Percentiles rank a stretch among this genome's conserved stretches.
These are phyloP conservation scores for Lotmaria passim DNA, from an alignment of 208 protist genomes.

Conservation along the genomic window DNA sequence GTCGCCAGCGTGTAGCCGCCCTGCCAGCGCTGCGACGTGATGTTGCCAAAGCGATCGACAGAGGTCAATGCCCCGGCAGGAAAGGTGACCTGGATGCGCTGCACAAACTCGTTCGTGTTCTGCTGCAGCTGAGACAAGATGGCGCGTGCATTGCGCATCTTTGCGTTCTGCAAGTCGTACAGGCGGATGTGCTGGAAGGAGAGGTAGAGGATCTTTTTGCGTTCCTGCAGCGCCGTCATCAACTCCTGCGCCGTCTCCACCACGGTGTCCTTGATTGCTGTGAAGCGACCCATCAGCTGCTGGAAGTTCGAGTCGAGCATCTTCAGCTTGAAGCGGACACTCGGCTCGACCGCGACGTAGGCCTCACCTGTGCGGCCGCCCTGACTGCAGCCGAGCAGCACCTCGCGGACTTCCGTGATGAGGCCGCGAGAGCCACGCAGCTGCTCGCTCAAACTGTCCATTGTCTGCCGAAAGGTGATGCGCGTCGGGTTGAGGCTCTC, in stretches of 20 bases:
- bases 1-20: constrained; percentile 84
- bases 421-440: constrained; percentile 74
- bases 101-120: constrained; percentile 60
- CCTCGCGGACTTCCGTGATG: constrained; percentile 79
- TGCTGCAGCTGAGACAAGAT: constrained; percentile 77
- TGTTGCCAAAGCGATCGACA: constrained; percentile 86
- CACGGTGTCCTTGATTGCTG: constrained; percentile 84
- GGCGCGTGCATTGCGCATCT: constrained; percentile 77
- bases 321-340: constrained; percentile 89
- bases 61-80: constrained; percentile 74
- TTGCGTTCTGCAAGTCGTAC: constrained; percentile 89
- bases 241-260: constrained; percentile 86
- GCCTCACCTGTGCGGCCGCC: constrained; percentile 60
- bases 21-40: constrained; percentile 84
- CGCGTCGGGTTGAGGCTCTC: constrained; percentile 78
- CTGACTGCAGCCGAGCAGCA: constrained; percentile 54
- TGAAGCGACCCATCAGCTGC: constrained; percentile 87
- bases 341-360: constrained; percentile 82
- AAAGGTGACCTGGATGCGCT: constrained; percentile 80
- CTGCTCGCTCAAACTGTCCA: constrained; percentile 89
- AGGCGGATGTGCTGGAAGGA: constrained; percentile 92
- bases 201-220: constrained; percentile 92
- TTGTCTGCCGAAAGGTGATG: constrained; percentile 88
- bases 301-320: constrained; percentile 91
- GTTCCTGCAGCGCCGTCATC: constrained; percentile 86